phyloP scores from a whole-genome alignment of 257 asterid species.

The Avicennia marina region DNA sequence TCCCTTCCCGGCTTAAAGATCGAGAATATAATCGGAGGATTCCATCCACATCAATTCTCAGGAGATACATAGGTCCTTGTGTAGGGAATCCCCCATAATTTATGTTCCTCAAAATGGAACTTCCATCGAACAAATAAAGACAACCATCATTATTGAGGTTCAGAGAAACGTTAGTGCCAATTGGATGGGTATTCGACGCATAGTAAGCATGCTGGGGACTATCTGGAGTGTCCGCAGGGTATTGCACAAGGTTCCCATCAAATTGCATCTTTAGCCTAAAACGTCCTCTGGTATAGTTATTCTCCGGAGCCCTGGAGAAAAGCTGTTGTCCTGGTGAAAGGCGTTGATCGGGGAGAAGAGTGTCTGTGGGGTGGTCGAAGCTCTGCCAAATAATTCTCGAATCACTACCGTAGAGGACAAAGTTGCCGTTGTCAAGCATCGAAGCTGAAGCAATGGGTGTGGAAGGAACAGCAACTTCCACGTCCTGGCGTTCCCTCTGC shows the following conservation, averaged over 20 bases:
- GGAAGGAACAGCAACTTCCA: background rate
- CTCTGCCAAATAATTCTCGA: slow-evolving; percentile 37
- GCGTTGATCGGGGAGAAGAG: slow-evolving; percentile 26
- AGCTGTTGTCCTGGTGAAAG: background rate
- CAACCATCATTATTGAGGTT: background rate
- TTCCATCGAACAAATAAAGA: slow-evolving; percentile 16
- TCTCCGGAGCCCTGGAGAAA: background rate
- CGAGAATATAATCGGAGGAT: slow-evolving; percentile 13
- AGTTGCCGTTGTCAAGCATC: slow-evolving; percentile 5
- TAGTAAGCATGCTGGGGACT: background rate
- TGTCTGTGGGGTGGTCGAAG: slow-evolving; percentile 44
- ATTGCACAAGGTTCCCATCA: background rate
- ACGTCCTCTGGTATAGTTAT: background rate
- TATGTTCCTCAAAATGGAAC: slow-evolving; percentile 2
- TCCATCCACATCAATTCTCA: slow-evolving; percentile 42
- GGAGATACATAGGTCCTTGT: slow-evolving; percentile 14
- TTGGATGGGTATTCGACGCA: background rate
- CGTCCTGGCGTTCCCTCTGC: background rate
- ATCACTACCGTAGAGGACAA: background rate
- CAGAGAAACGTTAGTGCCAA: background rate
- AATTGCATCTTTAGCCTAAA: background rate
- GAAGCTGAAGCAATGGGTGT: background rate
- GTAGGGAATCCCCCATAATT: slow-evolving; percentile 23
- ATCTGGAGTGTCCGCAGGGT: background rate
- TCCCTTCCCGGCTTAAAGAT: background rate